phyloP scores from a whole-genome alignment of 305 asterid genomes.

The Rubia peregrina region DNA sequence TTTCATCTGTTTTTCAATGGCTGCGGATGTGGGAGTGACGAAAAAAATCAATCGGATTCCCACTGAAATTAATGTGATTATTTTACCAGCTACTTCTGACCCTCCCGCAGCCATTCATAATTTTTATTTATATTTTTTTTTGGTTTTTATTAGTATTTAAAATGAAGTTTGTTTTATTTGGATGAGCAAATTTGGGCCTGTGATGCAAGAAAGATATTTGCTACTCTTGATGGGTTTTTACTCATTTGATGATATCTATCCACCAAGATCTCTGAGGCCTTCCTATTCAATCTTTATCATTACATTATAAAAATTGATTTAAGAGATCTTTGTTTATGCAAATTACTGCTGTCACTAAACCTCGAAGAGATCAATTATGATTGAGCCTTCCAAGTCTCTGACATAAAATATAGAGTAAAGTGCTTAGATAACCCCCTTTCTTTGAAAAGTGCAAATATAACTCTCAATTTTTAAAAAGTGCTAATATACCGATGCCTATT shows the following conservation, averaged over 20 bases:
- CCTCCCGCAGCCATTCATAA: background rate
- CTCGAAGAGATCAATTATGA: no score
- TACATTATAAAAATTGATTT: no score
- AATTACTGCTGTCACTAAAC: no score
- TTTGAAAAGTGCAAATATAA: no score
- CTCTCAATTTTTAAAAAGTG: no score
- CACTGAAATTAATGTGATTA: constrained; percentile 1
- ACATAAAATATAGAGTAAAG: no score
- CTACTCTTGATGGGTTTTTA: constrained; percentile 10
- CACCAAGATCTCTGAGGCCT: constrained; percentile 18
- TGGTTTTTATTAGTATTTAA: background rate
- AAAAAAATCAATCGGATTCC: constrained; percentile 14
- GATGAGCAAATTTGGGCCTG: background rate
- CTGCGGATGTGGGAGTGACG: constrained; percentile 4
- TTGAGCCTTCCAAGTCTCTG: no score
- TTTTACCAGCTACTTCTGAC: constrained; percentile 15
- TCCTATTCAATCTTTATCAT: background rate
- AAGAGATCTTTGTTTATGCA: no score
- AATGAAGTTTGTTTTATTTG: background rate
- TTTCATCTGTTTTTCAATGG: background rate
- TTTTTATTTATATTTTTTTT: background rate
- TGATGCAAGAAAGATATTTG: constrained; percentile 11
- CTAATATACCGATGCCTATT: no score
- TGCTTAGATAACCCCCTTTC: no score
- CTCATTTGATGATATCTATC: constrained; percentile 8